Evolutionary conservation across 345 rosid species (phyloP).

Genomic region (Dipteronia dyeriana): DNA sequence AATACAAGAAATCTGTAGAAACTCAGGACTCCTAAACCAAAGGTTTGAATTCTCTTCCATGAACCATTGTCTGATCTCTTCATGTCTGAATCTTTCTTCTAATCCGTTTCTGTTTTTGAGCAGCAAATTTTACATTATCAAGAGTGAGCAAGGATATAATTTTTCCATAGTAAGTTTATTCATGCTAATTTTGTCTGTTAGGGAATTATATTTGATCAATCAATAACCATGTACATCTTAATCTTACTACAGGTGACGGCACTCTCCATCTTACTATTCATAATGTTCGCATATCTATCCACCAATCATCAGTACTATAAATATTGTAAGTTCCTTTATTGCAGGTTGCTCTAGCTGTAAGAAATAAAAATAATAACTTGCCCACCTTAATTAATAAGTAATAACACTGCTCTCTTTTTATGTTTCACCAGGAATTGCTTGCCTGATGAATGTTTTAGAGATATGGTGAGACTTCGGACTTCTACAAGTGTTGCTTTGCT

Average conservation of each 20-base stretch:
- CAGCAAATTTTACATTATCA: slow-evolving; percentile 58
- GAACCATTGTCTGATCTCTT: neutral
- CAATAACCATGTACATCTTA: neutral
- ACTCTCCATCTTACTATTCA: too few species aligned
- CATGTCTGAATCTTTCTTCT: neutral
- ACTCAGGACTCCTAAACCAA: slow-evolving; percentile 51
- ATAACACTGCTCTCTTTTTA: too few species aligned
- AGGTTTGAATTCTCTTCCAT: slow-evolving; percentile 37
- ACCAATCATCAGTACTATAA: too few species aligned
- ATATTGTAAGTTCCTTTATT: too few species aligned
- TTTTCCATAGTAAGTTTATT: neutral
- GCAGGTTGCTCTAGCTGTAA: too few species aligned
- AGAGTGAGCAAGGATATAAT: slow-evolving; percentile 25
- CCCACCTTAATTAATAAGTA: too few species aligned
- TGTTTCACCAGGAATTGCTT: too few species aligned
- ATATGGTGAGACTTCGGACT: too few species aligned
- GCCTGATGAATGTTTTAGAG: too few species aligned
- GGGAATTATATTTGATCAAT: neutral
- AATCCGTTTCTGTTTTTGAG: slow-evolving; percentile 1
- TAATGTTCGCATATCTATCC: too few species aligned
- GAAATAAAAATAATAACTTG: too few species aligned
- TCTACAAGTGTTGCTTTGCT: too few species aligned
- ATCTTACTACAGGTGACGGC: neutral
- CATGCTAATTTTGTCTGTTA: neutral
- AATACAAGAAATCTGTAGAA: slow-evolving; percentile 57